Conservation (phyloP, 208 protist species). For the Porcisia hertigi region DNA sequence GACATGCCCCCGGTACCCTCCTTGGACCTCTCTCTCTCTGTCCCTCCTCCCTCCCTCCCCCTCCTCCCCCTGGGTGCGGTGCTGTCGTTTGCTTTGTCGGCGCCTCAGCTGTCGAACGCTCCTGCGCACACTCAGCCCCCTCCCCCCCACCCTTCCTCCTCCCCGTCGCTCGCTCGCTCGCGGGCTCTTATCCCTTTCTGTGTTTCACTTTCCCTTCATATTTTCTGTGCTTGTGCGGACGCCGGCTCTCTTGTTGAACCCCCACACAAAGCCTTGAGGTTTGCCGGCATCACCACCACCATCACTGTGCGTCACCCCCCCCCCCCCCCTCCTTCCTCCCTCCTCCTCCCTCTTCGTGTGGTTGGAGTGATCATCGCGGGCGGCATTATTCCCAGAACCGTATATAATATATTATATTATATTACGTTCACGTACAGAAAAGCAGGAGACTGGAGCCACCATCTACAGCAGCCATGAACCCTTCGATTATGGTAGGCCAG, state of each 20-base stretch:
- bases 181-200: neutral
- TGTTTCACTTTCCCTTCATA: neutral
- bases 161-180: neutral
- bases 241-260: neutral
- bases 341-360: neutral
- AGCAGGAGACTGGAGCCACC: neutral
- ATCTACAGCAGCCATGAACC: constrained; percentile 15
- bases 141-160: too few species aligned
- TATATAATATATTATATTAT: neutral
- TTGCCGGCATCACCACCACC: neutral
- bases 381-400: neutral
- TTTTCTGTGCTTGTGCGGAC: neutral
- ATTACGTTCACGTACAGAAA: constrained; percentile 7
- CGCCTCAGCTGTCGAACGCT: too few species aligned
- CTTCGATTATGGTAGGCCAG: constrained; percentile 52
- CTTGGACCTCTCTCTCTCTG: neutral
- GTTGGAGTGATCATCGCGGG: neutral
- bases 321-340: neutral
- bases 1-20: neutral
- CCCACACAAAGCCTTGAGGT: neutral
- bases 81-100: too few species aligned
- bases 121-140: too few species aligned
- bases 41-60: neutral
- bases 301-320: neutral
- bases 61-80: neutral